Conservation (phyloP, 805 yeast species). For the Yamadazyma sp. region DNA sequence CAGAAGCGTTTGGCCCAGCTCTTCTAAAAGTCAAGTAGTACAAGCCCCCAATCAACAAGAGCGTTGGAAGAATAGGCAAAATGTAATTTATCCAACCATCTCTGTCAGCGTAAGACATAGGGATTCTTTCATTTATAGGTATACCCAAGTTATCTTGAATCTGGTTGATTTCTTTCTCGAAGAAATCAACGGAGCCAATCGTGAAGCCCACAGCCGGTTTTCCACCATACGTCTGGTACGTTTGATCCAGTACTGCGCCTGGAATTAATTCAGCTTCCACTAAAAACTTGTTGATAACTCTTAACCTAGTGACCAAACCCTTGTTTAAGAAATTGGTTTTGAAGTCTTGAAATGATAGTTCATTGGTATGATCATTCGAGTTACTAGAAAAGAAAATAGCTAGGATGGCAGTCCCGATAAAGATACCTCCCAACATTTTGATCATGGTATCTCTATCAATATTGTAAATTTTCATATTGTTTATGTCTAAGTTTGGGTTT, state of each 20-base stretch:
- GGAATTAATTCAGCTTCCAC: constrained; percentile 67
- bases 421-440: constrained; percentile 20
- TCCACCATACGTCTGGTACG: constrained; percentile 38
- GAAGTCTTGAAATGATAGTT: constrained; percentile 75
- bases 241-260: constrained; percentile 43
- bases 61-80: constrained; percentile 77
- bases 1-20: constrained; percentile 60
- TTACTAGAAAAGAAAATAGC: constrained; percentile 12
- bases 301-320: constrained; percentile 72
- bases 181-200: constrained; percentile 81
- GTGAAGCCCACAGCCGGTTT: constrained; percentile 64
- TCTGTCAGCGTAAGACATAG: constrained; percentile 71
- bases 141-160: constrained; percentile 70
- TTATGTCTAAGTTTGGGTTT: constrained; percentile 26
- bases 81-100: constrained; percentile 63
- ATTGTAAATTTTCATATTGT: constrained; percentile 32
- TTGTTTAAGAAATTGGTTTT: constrained; percentile 72
- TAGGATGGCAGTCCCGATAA: constrained; percentile 19
- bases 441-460: constrained; percentile 19
- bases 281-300: constrained; percentile 67
- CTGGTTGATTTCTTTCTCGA: constrained; percentile 78
- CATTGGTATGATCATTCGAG: constrained; percentile 21
- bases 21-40: constrained; percentile 61
- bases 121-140: constrained; percentile 69
- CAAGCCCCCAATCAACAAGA: constrained; percentile 75